phyloP scores from a whole-genome alignment of 768 basidiomycete species.

The Melanogaster broomeanus region DNA sequence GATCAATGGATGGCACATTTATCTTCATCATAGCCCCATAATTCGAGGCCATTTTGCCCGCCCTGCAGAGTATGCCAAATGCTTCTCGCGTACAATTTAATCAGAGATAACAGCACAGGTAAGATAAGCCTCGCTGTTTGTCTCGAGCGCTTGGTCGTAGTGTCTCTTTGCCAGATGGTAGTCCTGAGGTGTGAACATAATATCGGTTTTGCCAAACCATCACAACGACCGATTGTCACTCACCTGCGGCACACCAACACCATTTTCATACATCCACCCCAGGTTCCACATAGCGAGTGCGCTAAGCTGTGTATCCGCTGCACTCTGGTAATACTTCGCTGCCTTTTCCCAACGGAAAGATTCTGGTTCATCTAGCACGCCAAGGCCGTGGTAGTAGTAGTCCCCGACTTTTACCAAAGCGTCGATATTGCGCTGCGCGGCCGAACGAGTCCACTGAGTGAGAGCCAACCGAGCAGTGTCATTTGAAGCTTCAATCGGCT shows the following conservation, averaged over 20 bases:
- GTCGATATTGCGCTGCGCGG: conserved; percentile 93
- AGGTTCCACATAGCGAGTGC: conserved; percentile 98
- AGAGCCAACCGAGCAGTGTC: conserved; percentile 83
- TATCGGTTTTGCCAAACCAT: background rate
- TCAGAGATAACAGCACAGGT: conserved; percentile 82
- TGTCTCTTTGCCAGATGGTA: conserved; percentile 96
- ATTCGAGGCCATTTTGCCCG: conserved; percentile 62
- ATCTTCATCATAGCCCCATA: conserved; percentile 65
- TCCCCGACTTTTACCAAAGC: conserved; percentile 98
- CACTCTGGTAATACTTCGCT: conserved; percentile 91
- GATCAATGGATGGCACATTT: conserved; percentile 18
- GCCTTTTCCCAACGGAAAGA: conserved; percentile 80
- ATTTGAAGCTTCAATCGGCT: conserved; percentile 72
- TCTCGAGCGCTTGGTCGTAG: conserved; percentile 88
- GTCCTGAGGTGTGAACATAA: conserved; percentile 53
- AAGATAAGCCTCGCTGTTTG: conserved; percentile 85
- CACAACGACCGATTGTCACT: conserved; percentile 10
- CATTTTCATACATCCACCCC: conserved; percentile 99
- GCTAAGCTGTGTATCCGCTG: conserved; percentile 89
- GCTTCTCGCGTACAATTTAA: conserved; percentile 80
- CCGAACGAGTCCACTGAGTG: conserved; percentile 93
- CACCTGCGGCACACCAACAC: conserved; percentile 87
- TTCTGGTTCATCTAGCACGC: conserved; percentile 70
- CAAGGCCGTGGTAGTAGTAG: conserved; percentile 92
- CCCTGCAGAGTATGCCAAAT: conserved; percentile 81